These are phyloP conservation scores for Pleurostoma richardsiae DNA, from an alignment of 2,329 filamentous ascomycete genomes.

Conservation along the genomic window DNA sequence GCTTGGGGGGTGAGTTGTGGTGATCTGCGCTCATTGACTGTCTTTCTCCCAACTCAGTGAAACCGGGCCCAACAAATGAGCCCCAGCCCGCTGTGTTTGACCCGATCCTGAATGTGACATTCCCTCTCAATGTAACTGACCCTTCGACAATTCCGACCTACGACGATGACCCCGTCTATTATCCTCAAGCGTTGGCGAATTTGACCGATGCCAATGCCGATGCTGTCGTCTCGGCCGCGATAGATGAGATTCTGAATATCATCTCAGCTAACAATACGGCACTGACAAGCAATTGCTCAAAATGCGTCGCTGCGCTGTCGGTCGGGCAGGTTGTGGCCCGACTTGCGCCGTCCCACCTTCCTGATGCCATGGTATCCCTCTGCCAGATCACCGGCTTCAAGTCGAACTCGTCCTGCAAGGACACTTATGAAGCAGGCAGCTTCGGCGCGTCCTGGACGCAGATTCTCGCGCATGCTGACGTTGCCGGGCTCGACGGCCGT, in stretches of 20 bases:
- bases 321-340: conserved; percentile 45
- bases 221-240: conserved; percentile 33
- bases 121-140: conserved; percentile 47
- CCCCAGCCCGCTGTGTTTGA: conserved; percentile 40
- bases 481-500: conserved; percentile 47
- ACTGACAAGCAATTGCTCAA: conserved; percentile 39
- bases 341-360: conserved; percentile 40
- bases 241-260: conserved; percentile 39
- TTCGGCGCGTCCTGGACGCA: conserved; percentile 55
- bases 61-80: conserved; percentile 21
- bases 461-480: conserved; percentile 46
- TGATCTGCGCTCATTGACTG: neutral
- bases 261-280: conserved; percentile 27
- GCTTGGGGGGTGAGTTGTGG: neutral
- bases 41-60: conserved; percentile 11
- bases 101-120: conserved; percentile 48
- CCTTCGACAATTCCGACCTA: conserved; percentile 43
- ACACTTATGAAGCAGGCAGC: conserved; percentile 37
- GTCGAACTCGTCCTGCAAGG: conserved; percentile 39
- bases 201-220: conserved; percentile 31
- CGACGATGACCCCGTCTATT: conserved; percentile 44
- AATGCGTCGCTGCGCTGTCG: conserved; percentile 44
- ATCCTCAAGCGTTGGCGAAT: conserved; percentile 38
- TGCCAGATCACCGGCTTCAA: conserved; percentile 42
- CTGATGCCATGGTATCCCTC: conserved; percentile 43